These are phyloP conservation scores for Epichloe baconii DNA, from an alignment of 2,329 filamentous ascomycete genomes.

Conservation along the genomic window DNA sequence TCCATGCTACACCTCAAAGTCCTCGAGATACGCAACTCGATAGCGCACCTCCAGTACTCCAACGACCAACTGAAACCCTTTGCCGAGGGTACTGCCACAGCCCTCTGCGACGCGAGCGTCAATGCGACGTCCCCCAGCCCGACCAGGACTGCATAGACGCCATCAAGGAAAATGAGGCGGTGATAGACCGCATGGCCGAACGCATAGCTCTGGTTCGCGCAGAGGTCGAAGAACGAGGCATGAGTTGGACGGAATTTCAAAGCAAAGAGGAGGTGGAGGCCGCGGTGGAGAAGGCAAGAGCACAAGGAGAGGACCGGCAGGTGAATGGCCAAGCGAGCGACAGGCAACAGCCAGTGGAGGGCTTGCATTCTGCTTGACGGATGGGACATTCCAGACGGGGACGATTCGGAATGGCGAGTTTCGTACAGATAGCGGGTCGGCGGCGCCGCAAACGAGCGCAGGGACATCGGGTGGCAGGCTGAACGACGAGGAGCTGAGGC, in stretches of 20 bases:
- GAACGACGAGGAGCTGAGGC: slow-evolving; percentile 45
- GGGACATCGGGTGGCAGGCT: slow-evolving; percentile 30
- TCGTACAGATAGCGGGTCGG: slow-evolving; percentile 25
- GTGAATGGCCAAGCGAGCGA: background rate
- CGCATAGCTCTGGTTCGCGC: slow-evolving; percentile 48
- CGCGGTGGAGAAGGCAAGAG: slow-evolving; percentile 12
- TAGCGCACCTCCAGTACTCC: slow-evolving; percentile 59
- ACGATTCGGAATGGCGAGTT: slow-evolving; percentile 38
- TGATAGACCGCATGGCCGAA: slow-evolving; percentile 55
- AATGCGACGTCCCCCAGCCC: slow-evolving; percentile 17
- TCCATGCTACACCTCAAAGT: slow-evolving; percentile 59
- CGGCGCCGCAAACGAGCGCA: slow-evolving; percentile 6
- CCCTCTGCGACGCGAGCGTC: slow-evolving; percentile 11
- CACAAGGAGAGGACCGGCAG: background rate
- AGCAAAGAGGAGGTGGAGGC: slow-evolving; percentile 31
- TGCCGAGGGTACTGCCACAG: slow-evolving; percentile 35
- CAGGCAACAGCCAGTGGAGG: slow-evolving; percentile 1
- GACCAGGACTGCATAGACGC: slow-evolving; percentile 64
- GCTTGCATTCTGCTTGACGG: slow-evolving; percentile 36
- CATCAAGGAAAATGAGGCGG: slow-evolving; percentile 56
- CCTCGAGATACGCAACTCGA: slow-evolving; percentile 61
- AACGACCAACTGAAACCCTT: slow-evolving; percentile 62
- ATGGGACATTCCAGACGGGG: slow-evolving; percentile 51
- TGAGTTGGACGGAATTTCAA: slow-evolving; percentile 44
- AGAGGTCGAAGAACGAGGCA: slow-evolving; percentile 49